A percentile compares a stretch with the other conserved stretches of the same genome.
Evolutionary conservation across 2,329 filamentous ascomycete species (phyloP).

Genomic region (Cladosporium sp.): DNA sequence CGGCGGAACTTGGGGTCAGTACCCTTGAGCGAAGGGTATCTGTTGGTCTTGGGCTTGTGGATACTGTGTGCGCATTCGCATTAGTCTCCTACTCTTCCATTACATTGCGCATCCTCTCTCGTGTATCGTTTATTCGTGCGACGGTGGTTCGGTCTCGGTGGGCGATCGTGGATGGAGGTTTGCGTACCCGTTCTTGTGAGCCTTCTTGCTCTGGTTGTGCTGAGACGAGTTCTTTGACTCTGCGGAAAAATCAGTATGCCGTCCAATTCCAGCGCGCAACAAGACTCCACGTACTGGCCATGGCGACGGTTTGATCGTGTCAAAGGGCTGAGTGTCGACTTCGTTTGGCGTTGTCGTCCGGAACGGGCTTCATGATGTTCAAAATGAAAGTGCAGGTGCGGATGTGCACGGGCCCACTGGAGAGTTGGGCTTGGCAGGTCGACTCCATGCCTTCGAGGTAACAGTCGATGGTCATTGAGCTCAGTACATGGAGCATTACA

Average conservation of each 20-base stretch:
- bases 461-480: background rate
- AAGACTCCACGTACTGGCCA: constrained; percentile 63
- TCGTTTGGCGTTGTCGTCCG: constrained; percentile 17
- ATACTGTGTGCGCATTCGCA: constrained; percentile 62
- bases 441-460: background rate
- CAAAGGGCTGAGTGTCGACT: constrained; percentile 19
- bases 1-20: constrained; percentile 99
- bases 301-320: constrained; percentile 46
- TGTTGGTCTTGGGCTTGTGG: constrained; percentile 99
- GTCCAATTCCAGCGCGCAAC: background rate
- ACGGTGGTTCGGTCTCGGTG: constrained; percentile 7
- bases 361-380: constrained; percentile 7
- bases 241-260: constrained; percentile 43
- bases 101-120: constrained; percentile 1
- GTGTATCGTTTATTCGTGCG: background rate
- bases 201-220: constrained; percentile 98
- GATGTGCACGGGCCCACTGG: background rate
- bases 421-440: background rate
- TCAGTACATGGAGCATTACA: background rate
- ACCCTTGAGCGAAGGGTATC: constrained; percentile 98
- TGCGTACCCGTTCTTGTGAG: constrained; percentile 96
- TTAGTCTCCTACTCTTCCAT: constrained; percentile 14
- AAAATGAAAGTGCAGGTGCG: constrained; percentile 11
- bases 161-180: constrained; percentile 14
- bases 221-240: constrained; percentile 99